Conservation (phyloP, 306 rosid species). For the Lotus japonicus region DNA sequence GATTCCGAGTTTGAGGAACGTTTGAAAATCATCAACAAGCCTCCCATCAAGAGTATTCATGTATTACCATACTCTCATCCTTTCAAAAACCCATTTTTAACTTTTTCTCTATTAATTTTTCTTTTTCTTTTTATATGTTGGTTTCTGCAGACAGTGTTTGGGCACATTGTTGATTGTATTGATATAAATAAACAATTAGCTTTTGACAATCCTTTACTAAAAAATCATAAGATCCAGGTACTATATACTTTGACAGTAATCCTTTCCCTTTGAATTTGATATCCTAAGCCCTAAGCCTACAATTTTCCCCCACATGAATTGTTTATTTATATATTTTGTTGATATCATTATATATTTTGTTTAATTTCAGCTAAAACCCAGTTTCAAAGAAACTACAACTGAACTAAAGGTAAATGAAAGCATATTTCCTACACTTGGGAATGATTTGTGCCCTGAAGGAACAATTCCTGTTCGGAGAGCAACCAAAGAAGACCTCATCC, state of each 20-base stretch:
- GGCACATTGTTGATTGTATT: slow-evolving; percentile 18
- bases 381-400: not conserved
- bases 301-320: no score
- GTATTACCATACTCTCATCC: not conserved
- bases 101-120: no score
- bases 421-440: not conserved
- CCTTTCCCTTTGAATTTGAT: not conserved
- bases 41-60: slow-evolving; percentile 5
- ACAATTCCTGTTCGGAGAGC: not conserved
- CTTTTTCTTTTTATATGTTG: not conserved
- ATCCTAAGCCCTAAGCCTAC: no score
- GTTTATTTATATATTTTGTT: no score
- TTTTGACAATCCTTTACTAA: slow-evolving; percentile 16
- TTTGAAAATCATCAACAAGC: slow-evolving; percentile 15
- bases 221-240: slow-evolving; percentile 22
- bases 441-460: not conserved
- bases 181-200: slow-evolving; percentile 19
- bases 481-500: slow-evolving; percentile 6
- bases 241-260: no score
- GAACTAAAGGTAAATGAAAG: not conserved
- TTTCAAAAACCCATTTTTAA: not conserved
- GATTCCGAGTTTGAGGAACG: slow-evolving; percentile 15
- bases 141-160: slow-evolving; percentile 1
- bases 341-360: no score
- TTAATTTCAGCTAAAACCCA: not conserved